These are phyloP conservation scores for Pyrenopolyporus hunteri DNA, from an alignment of 495 filamentous ascomycete genomes.

Conservation along the genomic window DNA sequence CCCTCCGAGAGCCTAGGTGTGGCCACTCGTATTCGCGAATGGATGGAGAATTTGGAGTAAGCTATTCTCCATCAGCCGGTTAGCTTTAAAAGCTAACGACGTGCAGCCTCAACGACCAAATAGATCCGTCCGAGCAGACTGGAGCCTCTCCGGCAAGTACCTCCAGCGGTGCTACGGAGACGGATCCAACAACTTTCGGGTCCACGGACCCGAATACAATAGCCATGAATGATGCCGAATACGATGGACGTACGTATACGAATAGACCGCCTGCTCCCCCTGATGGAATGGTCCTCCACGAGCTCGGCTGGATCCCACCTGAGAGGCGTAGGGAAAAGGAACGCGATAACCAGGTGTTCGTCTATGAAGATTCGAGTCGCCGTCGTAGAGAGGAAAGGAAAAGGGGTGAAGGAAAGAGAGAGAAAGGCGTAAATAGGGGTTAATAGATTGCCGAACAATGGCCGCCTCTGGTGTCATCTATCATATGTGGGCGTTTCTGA, in stretches of 20 bases:
- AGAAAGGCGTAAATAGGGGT: not conserved
- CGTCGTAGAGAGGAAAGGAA: not conserved
- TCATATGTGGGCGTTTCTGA: too few species aligned
- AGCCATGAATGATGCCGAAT: not conserved
- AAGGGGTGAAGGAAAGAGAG: not conserved
- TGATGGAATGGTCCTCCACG: not conserved
- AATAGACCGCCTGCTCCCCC: not conserved
- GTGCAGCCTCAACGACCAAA: too few species aligned
- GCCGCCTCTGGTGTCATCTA: too few species aligned
- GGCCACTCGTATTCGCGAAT: too few species aligned
- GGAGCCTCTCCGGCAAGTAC: not conserved
- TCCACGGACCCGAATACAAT: not conserved
- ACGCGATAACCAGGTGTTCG: not conserved
- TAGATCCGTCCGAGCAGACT: too few species aligned
- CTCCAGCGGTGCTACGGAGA: not conserved
- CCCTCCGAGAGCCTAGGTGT: too few species aligned
- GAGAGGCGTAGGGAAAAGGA: not conserved
- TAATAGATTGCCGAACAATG: not conserved
- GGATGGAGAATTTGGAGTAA: too few species aligned
- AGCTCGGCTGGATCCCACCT: not conserved
- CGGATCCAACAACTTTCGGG: not conserved
- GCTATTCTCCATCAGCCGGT: too few species aligned
- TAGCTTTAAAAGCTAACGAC: too few species aligned
- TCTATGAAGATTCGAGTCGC: not conserved
- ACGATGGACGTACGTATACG: not conserved